These are phyloP conservation scores for Bruguiera parviflora DNA, from an alignment of 345 rosid genomes.

Conservation along the genomic window DNA sequence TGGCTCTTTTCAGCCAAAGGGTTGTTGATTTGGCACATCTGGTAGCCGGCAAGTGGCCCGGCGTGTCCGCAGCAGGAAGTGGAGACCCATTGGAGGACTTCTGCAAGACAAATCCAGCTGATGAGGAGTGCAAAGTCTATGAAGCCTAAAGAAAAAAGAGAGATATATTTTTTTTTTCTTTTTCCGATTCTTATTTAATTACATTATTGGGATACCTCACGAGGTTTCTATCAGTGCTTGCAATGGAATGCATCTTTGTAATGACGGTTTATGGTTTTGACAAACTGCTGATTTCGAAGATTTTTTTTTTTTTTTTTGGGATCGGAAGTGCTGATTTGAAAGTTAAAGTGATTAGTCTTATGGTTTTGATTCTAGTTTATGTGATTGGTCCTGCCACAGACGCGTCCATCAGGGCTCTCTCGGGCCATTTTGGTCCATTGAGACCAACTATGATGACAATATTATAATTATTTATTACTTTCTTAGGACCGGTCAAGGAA, in stretches of 20 bases:
- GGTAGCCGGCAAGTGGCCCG: conserved; percentile 91
- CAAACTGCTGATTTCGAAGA: too few species aligned
- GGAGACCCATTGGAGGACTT: conserved; percentile 93
- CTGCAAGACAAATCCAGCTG: conserved; percentile 88
- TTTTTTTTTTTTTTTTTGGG: too few species aligned
- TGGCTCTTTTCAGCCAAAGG: conserved; percentile 66
- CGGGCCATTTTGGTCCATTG: too few species aligned
- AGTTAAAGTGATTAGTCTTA: too few species aligned
- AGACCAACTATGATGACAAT: too few species aligned
- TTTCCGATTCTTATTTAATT: neutral
- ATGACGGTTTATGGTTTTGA: neutral
- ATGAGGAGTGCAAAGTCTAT: conserved; percentile 88
- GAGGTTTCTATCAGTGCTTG: conserved; percentile 5
- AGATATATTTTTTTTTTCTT: neutral
- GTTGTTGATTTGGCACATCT: conserved; percentile 94
- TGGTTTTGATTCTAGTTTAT: too few species aligned
- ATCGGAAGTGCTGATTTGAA: too few species aligned
- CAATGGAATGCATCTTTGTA: conserved; percentile 14
- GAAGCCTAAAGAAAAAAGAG: conserved; percentile 39
- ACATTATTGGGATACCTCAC: neutral
- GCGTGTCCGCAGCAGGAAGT: conserved; percentile 49
- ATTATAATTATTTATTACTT: too few species aligned
- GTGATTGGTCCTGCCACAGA: too few species aligned
- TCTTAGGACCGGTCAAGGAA: too few species aligned
- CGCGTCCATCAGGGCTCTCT: too few species aligned